Base-by-base conservation (phyloP, 2,329 filamentous ascomycete genomes). In the Aspergillus fumigatus region DNA sequence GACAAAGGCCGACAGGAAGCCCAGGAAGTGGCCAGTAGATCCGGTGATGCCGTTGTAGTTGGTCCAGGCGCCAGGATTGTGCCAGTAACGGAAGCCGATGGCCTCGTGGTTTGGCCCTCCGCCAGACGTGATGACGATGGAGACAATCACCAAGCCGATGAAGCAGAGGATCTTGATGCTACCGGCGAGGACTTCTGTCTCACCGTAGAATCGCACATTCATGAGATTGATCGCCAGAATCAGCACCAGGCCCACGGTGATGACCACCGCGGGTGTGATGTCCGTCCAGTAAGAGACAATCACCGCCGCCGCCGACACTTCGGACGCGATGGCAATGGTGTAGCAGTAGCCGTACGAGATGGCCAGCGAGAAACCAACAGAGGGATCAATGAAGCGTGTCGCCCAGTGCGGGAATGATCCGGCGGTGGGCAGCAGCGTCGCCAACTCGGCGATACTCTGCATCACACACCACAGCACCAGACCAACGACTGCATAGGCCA, bases 331-430 rank as follows among this genome's bases (percentile, higher is more conserved):
- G 89, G 81, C 92, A 88, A 96, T 77, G 89, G 89, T 69, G 92
- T 76, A 40, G 87, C 90, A 73, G 92, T 94, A 73, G 90, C 94
- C 90, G 88, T 95, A 51, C 86, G 69, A 71, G 21, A 71, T 70
- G 11, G 70, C 91, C 87, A 96, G 92, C 41, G 90, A 90, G 70
- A 95, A 95, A 0, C 91, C 91, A 88, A 91, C 95, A 0, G 92
- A 90, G 0, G 92, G 92, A 69, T 96, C 91, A 32, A 97, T 76
- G 68, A 97, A 96, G 11, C 92, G 84, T 9, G 90, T 96, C 19
- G 92, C 93, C 77, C 92, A 96, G 9, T 90, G 87, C 1, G 90
- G 91, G 70, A 96, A 97, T 2, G 91, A 94, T 51, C 92, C 92
- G 10, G 92, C 89, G 19, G 96, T 88, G 2, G 92, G 92, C 62